phyloP scores from a whole-genome alignment of 2,329 filamentous ascomycete species.

The Hymenotorrendiella dingleyae region DNA sequence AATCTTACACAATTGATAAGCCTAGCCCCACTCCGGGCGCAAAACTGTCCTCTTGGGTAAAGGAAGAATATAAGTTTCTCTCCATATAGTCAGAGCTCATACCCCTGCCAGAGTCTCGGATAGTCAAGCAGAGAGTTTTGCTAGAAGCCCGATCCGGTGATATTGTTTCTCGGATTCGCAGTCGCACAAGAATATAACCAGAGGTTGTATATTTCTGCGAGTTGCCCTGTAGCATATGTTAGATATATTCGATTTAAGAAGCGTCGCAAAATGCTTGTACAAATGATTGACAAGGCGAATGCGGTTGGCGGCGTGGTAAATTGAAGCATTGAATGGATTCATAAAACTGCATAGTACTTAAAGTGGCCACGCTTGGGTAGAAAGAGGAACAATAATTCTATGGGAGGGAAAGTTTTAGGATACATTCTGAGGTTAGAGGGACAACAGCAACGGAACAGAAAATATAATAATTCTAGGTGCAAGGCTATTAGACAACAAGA shows the following conservation, averaged over 20 bases:
- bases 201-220: slow-evolving; percentile 53
- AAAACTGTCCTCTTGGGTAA: slow-evolving; percentile 54
- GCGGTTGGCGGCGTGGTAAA: no score
- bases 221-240: slow-evolving; percentile 35
- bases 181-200: slow-evolving; percentile 31
- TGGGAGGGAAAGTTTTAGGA: no score
- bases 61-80: slow-evolving; percentile 52
- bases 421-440: no score
- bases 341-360: no score
- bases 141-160: not conserved
- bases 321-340: no score
- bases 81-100: slow-evolving; percentile 55
- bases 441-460: no score
- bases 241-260: not conserved
- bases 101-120: slow-evolving; percentile 53
- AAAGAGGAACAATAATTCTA: no score
- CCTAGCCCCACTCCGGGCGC: slow-evolving; percentile 52
- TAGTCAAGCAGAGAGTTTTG: slow-evolving; percentile 31
- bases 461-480: no score
- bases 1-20: slow-evolving; percentile 28
- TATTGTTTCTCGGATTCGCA: slow-evolving; percentile 32
- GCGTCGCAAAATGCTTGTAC: no score
- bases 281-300: no score
- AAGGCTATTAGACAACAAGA: no score
- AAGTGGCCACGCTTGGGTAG: no score